Evolutionary conservation across 805 yeast species (phyloP), one percentile per base, ranked within the genome.

Genomic region (Danielozyma ontarioensis): DNA sequence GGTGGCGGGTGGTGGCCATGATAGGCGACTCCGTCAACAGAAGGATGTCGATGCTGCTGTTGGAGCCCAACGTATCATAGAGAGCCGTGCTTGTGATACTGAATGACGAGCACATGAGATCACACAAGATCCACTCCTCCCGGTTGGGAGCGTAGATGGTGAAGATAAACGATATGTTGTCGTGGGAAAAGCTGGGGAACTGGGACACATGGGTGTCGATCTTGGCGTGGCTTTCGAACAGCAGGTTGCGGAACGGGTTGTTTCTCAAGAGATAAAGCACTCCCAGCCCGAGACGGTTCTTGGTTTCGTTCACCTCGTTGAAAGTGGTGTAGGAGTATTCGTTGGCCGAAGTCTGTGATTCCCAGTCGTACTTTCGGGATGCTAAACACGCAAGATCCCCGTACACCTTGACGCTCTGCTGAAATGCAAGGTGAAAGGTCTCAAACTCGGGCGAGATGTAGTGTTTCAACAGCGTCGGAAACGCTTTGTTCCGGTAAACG

Each of bases 251-350:
- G 44, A 24, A 53, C 13, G 48, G 57, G 28, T 37, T 47, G 41
- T 37, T 37, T 21, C 37, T 36, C 39, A 53, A 45, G 31, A 51
- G 38, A 25, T 44, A 35, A 24, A 48, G 24, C 12, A 48, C 32
- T 69, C 86, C 88, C 8, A 80, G 53, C 4, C 84, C 88, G 17
- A 78, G 59, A 33, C 62, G 45, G 25, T 58, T 55, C 32, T 75
- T 67, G 36, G 75, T 59, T 17, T 50, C 41, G 13, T 66, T 64
- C 17, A 74, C 64, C 33, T 64, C 53, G 4, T 38, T 45, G 46
- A 66, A 80, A 2, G 72, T 53, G 27, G 68, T 60, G 48, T 59
- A 67, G 3, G 65, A 54, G 57, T 68, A 80, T 19, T 49, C 34
- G 15, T 63, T 57, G 13, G 48, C 51, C 7, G 39, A 22, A 13